Evolutionary conservation across 1,139 yeast genomes (phyloP), one percentile per base, ranked within the genome.

Genomic region (Yamadazyma membranifaciens): DNA sequence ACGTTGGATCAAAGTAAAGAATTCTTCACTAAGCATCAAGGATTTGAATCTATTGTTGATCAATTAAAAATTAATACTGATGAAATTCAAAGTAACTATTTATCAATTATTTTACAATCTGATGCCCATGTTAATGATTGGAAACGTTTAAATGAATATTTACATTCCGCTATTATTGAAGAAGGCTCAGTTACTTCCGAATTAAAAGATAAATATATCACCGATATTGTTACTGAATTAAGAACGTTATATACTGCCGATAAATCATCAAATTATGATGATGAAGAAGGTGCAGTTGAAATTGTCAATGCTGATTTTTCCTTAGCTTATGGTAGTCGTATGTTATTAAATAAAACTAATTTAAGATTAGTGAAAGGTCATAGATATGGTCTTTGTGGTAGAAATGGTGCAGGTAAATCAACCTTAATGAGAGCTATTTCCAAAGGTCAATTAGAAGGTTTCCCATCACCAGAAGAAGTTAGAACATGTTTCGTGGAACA

Each of bases 361-460:
- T 71, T 92, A 60, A 79, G 96, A 58, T 76, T 92, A 46, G 73
- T 87, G 56, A 89, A 91, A 70, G 98, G 98, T 54, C 97, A 87
- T 66, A 81, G 98, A 64, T 92, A 92, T 60, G 98, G 98, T 71
- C 78, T 92, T 49, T 89, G 97, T 74, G 98, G 98, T 58, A 81
- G 98, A 68, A 92, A 92, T 63, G 98, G 98, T 78, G 97, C 97
- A 45, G 98, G 98, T 72, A 92, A 92, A 66, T 88, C 97, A 13
- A 92, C 98, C 14, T 74, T 92, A 57, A 91, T 92, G 98, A 80
- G 98, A 66, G 87, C 98, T 30, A 92, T 92, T 57, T 88, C 96
- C 42, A 88, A 88, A 60, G 98, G 98, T 44, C 96, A 92, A 70
- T 78, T 92, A 50, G 98, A 92, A 68, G 98, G 98, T 5, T 92